These are phyloP conservation scores for Lactuca saligna DNA, from an alignment of 129 eudicot species.

Conservation along the genomic window DNA sequence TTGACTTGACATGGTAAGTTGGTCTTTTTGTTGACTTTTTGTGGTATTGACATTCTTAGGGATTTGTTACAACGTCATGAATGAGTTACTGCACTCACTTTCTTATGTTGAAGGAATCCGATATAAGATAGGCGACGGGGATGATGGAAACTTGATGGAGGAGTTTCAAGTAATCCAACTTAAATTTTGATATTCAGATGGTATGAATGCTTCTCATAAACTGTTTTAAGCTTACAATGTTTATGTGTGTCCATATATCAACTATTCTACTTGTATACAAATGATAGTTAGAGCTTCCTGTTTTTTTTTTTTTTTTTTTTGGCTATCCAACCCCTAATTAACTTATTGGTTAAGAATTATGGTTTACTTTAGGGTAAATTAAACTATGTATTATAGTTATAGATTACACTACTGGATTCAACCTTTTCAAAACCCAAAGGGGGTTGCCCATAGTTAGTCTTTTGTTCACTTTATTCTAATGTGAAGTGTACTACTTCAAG, in stretches of 20 bases:
- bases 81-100: slow-evolving; percentile 20
- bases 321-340: not conserved
- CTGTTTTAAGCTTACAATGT: slow-evolving; percentile 1
- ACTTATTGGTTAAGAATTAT: not conserved
- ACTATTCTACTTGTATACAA: not conserved
- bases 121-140: slow-evolving; percentile 10
- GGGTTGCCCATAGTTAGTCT: not conserved
- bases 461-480: not conserved
- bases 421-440: not conserved
- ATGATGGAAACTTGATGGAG: slow-evolving; percentile 23
- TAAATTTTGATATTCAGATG: slow-evolving; percentile 29
- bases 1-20: no score
- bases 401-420: not conserved
- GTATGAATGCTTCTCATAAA: slow-evolving; percentile 21
- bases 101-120: slow-evolving; percentile 14
- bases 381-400: not conserved
- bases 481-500: not conserved
- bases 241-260: not conserved
- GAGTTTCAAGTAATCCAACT: slow-evolving; percentile 25
- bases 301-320: not conserved
- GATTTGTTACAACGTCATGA: slow-evolving; percentile 23
- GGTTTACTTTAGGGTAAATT: slow-evolving; percentile 7
- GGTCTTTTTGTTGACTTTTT: not conserved
- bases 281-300: not conserved
- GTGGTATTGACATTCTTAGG: slow-evolving; percentile 14